A percentile compares a stretch with the other conserved stretches of the same genome.
These are phyloP conservation scores for Xylaria venustula DNA, from an alignment of 495 filamentous ascomycete species.

Conservation along the genomic window DNA sequence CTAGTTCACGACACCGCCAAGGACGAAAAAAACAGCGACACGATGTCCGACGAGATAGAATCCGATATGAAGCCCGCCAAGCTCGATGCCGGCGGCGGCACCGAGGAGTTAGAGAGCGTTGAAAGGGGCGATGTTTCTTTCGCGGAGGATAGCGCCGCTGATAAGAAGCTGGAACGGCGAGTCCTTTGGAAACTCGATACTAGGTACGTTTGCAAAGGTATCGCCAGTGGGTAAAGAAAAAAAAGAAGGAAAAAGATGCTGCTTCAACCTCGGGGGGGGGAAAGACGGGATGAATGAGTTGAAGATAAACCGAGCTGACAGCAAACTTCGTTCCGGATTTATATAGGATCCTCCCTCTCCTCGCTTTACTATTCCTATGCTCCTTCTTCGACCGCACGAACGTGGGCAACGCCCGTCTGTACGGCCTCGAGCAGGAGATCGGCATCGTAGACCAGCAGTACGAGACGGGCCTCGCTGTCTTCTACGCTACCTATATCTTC, in stretches of 20 bases:
- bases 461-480: slow-evolving; percentile 59
- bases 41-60: not conserved
- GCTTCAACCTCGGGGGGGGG: not conserved
- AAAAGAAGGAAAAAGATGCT: not conserved
- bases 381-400: slow-evolving; percentile 77
- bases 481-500: slow-evolving; percentile 55
- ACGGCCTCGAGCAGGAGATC: slow-evolving; percentile 64
- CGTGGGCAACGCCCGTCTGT: slow-evolving; percentile 82
- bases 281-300: not conserved
- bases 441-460: slow-evolving; percentile 66
- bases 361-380: slow-evolving; percentile 49
- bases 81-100: not conserved
- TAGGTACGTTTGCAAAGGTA: slow-evolving; percentile 48
- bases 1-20: not conserved
- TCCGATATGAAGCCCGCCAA: not conserved
- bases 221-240: too few relatives aligned
- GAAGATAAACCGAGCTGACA: not conserved
- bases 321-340: not conserved
- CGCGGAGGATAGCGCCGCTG: slow-evolving; percentile 19
- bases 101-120: slow-evolving; percentile 18
- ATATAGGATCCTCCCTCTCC: slow-evolving; percentile 47
- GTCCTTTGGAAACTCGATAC: slow-evolving; percentile 56
- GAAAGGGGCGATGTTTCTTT: slow-evolving; percentile 8
- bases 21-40: not conserved
- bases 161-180: slow-evolving; percentile 33